phyloP scores from a whole-genome alignment of 768 basidiomycete species.

The Candolleomyces efflorescens region DNA sequence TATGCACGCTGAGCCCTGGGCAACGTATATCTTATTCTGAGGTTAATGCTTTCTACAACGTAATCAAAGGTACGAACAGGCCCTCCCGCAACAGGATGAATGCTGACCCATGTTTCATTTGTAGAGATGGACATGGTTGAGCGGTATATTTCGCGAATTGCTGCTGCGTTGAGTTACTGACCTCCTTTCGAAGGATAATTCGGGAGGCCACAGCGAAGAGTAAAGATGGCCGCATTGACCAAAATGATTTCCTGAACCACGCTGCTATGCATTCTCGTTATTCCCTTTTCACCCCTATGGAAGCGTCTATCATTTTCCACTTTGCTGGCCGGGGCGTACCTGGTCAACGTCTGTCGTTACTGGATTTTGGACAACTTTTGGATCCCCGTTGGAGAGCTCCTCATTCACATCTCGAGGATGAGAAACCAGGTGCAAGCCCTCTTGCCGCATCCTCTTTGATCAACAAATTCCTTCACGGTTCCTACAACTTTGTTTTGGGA shows the following conservation, averaged over 20 bases:
- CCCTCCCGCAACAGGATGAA: neutral
- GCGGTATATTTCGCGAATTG: constrained; percentile 40
- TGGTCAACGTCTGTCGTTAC: constrained; percentile 67
- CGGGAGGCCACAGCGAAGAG: constrained; percentile 86
- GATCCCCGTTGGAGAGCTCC: constrained; percentile 88
- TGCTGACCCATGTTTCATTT: constrained; percentile 3
- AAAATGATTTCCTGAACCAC: constrained; percentile 92
- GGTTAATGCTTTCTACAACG: constrained; percentile 96
- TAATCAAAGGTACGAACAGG: constrained; percentile 65
- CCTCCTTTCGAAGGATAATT: constrained; percentile 53
- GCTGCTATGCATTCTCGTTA: constrained; percentile 85
- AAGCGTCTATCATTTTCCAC: constrained; percentile 97
- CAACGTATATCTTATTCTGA: constrained; percentile 94
- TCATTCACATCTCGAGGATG: constrained; percentile 41
- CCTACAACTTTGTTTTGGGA: constrained; percentile 86
- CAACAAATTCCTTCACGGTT: constrained; percentile 59
- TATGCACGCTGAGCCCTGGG: constrained; percentile 86
- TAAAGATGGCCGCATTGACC: constrained; percentile 94
- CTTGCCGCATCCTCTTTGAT: constrained; percentile 38
- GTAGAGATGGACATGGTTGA: constrained; percentile 97
- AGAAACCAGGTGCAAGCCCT: constrained; percentile 16
- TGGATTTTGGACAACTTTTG: constrained; percentile 90
- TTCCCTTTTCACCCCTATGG: constrained; percentile 96
- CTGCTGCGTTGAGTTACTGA: neutral
- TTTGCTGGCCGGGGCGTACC: constrained; percentile 83